A percentile compares a stretch with the other conserved stretches of the same genome.
Evolutionary conservation across 2,329 filamentous ascomycete species (phyloP).

Genomic region (Paecilomyces sp.): DNA sequence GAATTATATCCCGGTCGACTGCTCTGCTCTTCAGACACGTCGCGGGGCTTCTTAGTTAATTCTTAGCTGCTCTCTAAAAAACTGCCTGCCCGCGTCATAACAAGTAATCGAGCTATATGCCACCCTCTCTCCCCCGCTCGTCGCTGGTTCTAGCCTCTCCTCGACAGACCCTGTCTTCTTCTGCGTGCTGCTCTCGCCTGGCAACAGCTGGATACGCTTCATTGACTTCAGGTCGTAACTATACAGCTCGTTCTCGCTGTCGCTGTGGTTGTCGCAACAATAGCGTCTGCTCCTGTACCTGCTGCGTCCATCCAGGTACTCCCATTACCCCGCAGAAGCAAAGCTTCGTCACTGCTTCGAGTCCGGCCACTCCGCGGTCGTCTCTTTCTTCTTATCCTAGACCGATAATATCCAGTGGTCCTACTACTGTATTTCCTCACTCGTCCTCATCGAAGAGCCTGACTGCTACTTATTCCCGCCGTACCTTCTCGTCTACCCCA

Average conservation of each 20-base stretch:
- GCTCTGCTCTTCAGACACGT: not conserved
- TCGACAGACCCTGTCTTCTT: not conserved
- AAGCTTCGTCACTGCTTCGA: conserved; percentile 3
- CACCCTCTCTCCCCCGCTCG: conserved; percentile 8
- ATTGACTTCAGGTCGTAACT: not conserved
- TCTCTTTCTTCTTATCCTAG: not conserved
- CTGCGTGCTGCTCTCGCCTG: not conserved
- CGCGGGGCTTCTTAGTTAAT: not conserved
- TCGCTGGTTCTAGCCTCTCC: not conserved
- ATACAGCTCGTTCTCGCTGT: conserved; percentile 5
- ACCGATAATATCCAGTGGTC: not conserved
- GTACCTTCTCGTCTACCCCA: conserved; percentile 5
- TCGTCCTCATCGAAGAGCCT: not conserved
- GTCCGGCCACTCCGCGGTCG: not conserved
- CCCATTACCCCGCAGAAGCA: not conserved
- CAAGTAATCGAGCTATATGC: not conserved
- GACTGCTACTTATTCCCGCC: not conserved
- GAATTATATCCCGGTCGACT: not conserved
- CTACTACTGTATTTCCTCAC: not conserved
- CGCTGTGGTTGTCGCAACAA: conserved; percentile 15
- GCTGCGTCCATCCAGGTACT: conserved; percentile 13
- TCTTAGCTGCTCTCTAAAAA: not conserved
- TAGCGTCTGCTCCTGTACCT: conserved; percentile 13
- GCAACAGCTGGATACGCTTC: not conserved
- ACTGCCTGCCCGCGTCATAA: not conserved